Conservation (phyloP, 805 yeast genomes). For the Metschnikowia amazonensis region DNA sequence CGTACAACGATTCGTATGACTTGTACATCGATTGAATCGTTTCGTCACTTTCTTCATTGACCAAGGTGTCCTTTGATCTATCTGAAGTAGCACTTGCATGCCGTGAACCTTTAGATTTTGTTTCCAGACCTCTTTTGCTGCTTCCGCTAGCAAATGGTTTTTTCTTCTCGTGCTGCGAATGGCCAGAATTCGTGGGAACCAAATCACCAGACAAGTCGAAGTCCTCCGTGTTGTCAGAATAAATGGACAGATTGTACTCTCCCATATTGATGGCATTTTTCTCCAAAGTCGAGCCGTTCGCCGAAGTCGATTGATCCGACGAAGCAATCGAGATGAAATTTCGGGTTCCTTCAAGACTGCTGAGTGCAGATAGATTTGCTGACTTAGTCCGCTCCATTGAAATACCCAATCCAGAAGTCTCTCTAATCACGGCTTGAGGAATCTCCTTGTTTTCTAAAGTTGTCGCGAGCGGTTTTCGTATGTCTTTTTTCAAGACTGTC, state of each 20-base stretch:
- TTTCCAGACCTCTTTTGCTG: background rate
- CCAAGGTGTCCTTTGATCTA: slow-evolving; percentile 28
- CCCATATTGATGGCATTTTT: slow-evolving; percentile 23
- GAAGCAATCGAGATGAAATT: slow-evolving; percentile 22
- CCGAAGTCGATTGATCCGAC: slow-evolving; percentile 17
- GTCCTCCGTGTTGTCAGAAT: slow-evolving; percentile 21
- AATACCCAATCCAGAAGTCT: slow-evolving; percentile 27
- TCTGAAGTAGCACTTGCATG: slow-evolving; percentile 2
- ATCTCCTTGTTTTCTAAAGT: slow-evolving; percentile 18
- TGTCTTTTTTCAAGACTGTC: slow-evolving; percentile 12
- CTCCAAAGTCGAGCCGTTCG: slow-evolving; percentile 21
- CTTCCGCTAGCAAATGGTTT: background rate
- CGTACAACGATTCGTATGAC: slow-evolving; percentile 22
- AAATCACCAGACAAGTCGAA: slow-evolving; percentile 11
- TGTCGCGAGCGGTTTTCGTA: slow-evolving; percentile 10
- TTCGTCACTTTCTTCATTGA: slow-evolving; percentile 15
- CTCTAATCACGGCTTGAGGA: slow-evolving; percentile 22
- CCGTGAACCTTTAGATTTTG: background rate
- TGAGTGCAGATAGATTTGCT: background rate
- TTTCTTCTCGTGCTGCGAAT: slow-evolving; percentile 1
- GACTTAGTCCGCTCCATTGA: slow-evolving; percentile 5
- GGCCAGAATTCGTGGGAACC: slow-evolving; percentile 7
- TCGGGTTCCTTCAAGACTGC: slow-evolving; percentile 3
- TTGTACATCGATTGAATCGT: slow-evolving; percentile 26
- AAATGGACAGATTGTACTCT: slow-evolving; percentile 19